Percentiles rank a stretch among this genome's conserved stretches.
These are phyloP conservation scores for Posidonia australis DNA, from an alignment of 106 monocot genomes.

Conservation along the genomic window DNA sequence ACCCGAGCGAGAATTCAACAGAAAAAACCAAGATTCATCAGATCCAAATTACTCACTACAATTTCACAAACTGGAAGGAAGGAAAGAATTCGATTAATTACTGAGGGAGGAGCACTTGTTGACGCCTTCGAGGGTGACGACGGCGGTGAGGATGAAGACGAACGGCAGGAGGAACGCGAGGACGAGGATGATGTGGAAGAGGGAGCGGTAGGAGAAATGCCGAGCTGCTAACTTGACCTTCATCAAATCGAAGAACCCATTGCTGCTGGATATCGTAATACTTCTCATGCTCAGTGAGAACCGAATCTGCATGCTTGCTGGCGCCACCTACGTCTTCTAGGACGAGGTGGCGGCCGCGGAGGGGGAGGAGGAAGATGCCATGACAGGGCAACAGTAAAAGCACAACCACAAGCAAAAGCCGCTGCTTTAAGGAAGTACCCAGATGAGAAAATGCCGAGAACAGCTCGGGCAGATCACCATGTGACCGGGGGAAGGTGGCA, in stretches of 20 bases:
- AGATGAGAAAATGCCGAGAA: neutral
- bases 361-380: neutral
- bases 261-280: conserved; percentile 69
- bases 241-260: conserved; percentile 74
- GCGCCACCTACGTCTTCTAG: neutral
- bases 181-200: conserved; percentile 28
- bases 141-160: conserved; percentile 69
- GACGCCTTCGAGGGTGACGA: conserved; percentile 62
- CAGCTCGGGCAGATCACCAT: neutral
- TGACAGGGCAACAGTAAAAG: neutral
- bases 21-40: neutral
- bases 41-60: neutral
- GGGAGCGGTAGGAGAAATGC: conserved; percentile 14
- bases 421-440: neutral
- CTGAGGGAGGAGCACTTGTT: conserved; percentile 67
- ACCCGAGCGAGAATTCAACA: neutral
- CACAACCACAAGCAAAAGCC: neutral
- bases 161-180: conserved; percentile 68
- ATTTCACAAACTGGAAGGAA: neutral
- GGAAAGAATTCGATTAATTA: conserved; percentile 8
- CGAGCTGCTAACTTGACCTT: conserved; percentile 55
- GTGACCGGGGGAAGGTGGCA: neutral
- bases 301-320: conserved; percentile 77
- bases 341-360: neutral
- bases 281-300: conserved; percentile 90